Conservation (phyloP, 148 eudicot species). For the Spergularia bocconei region DNA sequence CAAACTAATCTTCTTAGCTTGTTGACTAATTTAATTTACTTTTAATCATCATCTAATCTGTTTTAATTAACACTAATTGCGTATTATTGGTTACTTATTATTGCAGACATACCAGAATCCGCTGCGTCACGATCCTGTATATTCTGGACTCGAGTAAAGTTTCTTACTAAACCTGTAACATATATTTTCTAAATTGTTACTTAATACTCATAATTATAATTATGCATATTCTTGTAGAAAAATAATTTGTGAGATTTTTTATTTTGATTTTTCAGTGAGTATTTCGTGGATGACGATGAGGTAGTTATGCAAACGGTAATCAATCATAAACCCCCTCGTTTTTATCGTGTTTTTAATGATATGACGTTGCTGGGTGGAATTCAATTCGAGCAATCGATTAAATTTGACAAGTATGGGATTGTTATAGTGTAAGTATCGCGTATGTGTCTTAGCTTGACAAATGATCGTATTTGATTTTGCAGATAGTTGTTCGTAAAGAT, state of each 20-base stretch:
- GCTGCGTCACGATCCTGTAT: constrained; percentile 34
- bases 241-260: background rate
- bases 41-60: background rate
- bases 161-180: background rate
- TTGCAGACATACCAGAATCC: constrained; percentile 40
- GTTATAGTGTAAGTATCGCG: no score
- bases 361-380: no score
- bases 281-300: constrained; percentile 35
- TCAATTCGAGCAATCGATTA: no score
- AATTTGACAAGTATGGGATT: no score
- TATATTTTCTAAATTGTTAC: no score
- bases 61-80: background rate
- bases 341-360: no score
- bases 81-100: background rate
- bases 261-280: constrained; percentile 21
- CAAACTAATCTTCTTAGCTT: no score
- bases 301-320: constrained; percentile 30
- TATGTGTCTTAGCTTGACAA: background rate
- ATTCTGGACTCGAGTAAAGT: constrained; percentile 33
- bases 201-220: no score
- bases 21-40: background rate
- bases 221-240: no score
- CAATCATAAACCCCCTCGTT: background rate
- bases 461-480: background rate
- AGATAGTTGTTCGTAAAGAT: constrained; percentile 81